Evolutionary conservation across 2,329 filamentous ascomycete species (phyloP), one percentile per base, ranked within the genome.

Genomic region (Aureobasidium subglaciale): DNA sequence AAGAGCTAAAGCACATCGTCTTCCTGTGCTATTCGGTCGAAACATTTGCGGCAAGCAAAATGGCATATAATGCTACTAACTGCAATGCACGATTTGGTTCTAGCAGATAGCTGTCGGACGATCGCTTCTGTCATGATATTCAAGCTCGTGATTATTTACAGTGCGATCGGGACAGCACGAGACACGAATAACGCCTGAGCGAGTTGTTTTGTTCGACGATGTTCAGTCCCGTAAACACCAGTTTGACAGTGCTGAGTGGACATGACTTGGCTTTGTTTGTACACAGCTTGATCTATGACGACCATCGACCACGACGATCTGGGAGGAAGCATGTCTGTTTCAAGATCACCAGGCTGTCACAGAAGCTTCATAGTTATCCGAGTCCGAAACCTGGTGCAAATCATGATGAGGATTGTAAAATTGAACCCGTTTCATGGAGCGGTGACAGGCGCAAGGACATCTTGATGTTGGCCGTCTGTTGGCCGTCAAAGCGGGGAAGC

Each of bases 371-470:
- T 11, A 7, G 16, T 3, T 16, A 5, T n/a, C n/a, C n/a, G n/a
- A n/a, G n/a, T n/a, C n/a, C 29, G 43, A 20, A 35, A 49, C 22
- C 7, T 35, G 30, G 30, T 49, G 20, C 45, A 49, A 27, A 30
- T 49, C 30, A 49, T 37, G 30, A 20, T 49, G 25, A 15, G 9
- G 7, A n/a, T 32, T 18, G 29, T 48, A 34, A 25, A 35, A 48
- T 48, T 48, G 11, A 4, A 16, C 13, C 16, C 6, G 45, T 49
- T 49, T 49, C 45, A 49, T 27, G 45, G 30, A 18, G 20, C 24
- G 9, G 18, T 49, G 45, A 49, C 45, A 37, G 45, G 30, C 45
- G 16, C n/a, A n/a, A n/a, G n/a, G n/a, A n/a, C n/a, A n/a, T n/a
- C n/a, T n/a, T n/a, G n/a, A n/a, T 24, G 30, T 24, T 45, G 24